These are phyloP conservation scores for Monascus ruber DNA, from an alignment of 2,329 filamentous ascomycete genomes.

Conservation along the genomic window DNA sequence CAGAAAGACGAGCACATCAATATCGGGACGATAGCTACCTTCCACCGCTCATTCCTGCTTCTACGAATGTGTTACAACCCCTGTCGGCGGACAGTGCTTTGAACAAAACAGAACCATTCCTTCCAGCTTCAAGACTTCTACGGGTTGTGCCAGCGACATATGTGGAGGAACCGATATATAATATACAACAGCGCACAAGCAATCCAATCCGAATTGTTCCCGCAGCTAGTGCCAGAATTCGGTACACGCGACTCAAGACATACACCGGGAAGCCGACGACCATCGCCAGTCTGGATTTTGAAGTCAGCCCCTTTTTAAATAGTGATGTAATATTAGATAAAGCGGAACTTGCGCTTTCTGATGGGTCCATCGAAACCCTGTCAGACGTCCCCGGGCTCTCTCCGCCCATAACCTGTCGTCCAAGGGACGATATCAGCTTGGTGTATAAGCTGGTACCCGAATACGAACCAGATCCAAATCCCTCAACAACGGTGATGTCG, in stretches of 20 bases:
- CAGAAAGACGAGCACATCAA: constrained; percentile 25
- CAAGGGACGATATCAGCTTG: constrained; percentile 47
- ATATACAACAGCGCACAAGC: constrained; percentile 43
- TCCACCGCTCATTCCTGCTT: constrained; percentile 43
- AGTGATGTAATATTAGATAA: constrained; percentile 40
- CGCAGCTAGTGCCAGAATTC: constrained; percentile 44
- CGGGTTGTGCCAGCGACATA: constrained; percentile 44
- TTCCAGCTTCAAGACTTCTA: constrained; percentile 47
- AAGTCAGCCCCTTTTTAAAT: constrained; percentile 42
- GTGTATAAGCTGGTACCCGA: constrained; percentile 42
- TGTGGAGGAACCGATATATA: constrained; percentile 38
- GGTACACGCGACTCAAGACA: constrained; percentile 40
- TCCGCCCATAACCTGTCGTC: constrained; percentile 33
- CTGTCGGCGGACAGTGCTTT: constrained; percentile 40
- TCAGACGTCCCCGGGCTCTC: constrained; percentile 23
- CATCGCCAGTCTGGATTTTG: constrained; percentile 44
- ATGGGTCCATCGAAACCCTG: constrained; percentile 36
- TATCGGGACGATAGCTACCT: constrained; percentile 40
- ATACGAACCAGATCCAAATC: constrained; percentile 23
- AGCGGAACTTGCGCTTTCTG: constrained; percentile 35
- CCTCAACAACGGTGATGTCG: constrained; percentile 26
- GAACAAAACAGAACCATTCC: constrained; percentile 37
- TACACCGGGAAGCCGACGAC: constrained; percentile 35
- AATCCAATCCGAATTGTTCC: constrained; percentile 45
- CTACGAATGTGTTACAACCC: constrained; percentile 46